These are phyloP conservation scores for Acacia confusa DNA, from an alignment of 306 rosid species.

Conservation along the genomic window DNA sequence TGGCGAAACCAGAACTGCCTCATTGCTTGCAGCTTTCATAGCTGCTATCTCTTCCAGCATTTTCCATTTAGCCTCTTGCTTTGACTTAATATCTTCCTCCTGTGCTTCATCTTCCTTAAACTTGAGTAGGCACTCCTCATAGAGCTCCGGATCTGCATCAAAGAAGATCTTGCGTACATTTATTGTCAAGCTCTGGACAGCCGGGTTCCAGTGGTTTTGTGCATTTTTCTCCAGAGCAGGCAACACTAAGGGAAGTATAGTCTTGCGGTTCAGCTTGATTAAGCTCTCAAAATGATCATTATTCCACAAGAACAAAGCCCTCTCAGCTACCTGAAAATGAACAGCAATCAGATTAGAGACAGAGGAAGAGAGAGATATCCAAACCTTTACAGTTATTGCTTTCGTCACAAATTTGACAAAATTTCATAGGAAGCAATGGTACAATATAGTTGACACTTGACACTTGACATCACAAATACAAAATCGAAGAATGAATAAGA, in stretches of 20 bases:
- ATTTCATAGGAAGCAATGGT: background rate
- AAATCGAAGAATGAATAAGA: conserved; percentile 6
- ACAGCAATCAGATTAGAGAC: conserved; percentile 13
- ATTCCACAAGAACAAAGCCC: conserved; percentile 96
- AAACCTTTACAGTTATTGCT: background rate
- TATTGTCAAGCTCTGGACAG: conserved; percentile 83
- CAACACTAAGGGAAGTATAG: conserved; percentile 79
- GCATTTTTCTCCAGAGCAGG: conserved; percentile 82
- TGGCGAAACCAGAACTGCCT: conserved; percentile 76
- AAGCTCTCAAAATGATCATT: conserved; percentile 78
- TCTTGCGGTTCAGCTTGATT: conserved; percentile 75
- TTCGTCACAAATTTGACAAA: conserved; percentile 2
- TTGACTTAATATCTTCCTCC: conserved; percentile 48
- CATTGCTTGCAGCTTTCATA: conserved; percentile 63
- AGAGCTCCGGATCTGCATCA: conserved; percentile 72
- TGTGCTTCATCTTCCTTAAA: conserved; percentile 75
- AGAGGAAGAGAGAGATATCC: background rate
- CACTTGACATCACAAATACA: background rate
- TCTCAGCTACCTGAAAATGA: conserved; percentile 85
- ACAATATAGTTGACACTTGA: background rate
- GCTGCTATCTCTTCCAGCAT: conserved; percentile 91
- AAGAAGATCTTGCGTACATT: conserved; percentile 86
- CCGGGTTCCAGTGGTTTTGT: conserved; percentile 88
- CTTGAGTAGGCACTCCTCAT: conserved; percentile 71
- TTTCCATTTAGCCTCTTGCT: conserved; percentile 75